A percentile compares a stretch with the other conserved stretches of the same genome.
phyloP scores from a whole-genome alignment of 257 asterid genomes.

The Nyctanthes arbortristis region DNA sequence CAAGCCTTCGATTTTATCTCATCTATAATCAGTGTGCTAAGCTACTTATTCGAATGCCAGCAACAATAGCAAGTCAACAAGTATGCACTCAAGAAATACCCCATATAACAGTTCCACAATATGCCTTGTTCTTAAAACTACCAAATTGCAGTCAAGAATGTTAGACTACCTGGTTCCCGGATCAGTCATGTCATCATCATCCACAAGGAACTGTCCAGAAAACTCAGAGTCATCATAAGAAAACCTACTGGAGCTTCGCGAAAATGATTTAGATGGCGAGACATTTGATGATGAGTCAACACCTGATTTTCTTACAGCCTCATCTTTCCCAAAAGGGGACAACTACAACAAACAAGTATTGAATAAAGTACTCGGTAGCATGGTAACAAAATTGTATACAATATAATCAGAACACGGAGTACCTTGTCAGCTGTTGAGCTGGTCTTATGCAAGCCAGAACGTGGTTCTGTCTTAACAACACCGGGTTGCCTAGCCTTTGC shows the following conservation, averaged over 20 bases:
- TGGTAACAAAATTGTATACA: constrained; percentile 2
- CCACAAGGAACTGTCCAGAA: constrained; percentile 75
- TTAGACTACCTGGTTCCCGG: constrained; percentile 64
- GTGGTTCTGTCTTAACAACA: constrained; percentile 37
- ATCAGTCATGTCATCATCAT: constrained; percentile 62
- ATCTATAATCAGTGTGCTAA: constrained; percentile 9
- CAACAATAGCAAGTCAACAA: constrained; percentile 5
- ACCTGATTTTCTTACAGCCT: constrained; percentile 39
- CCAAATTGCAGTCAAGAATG: constrained; percentile 19
- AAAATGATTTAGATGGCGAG: constrained; percentile 61
- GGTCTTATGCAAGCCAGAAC: constrained; percentile 41
- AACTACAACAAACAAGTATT: constrained; percentile 43
- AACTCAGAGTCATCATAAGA: constrained; percentile 70
- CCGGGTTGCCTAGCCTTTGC: constrained; percentile 36
- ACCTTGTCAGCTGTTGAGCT: constrained; percentile 63
- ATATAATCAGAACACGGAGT: constrained; percentile 19
- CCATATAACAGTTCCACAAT: constrained; percentile 9
- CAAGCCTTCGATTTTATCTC: constrained; percentile 1
- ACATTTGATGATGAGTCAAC: constrained; percentile 42
- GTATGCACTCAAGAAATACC: background rate
- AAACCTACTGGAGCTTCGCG: constrained; percentile 67
- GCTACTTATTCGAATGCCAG: background rate
- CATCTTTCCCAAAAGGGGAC: constrained; percentile 45
- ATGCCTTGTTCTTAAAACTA: constrained; percentile 11
- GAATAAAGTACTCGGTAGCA: background rate